These are phyloP conservation scores for Starmerella floris DNA, from an alignment of 805 yeast genomes.

Conservation along the genomic window DNA sequence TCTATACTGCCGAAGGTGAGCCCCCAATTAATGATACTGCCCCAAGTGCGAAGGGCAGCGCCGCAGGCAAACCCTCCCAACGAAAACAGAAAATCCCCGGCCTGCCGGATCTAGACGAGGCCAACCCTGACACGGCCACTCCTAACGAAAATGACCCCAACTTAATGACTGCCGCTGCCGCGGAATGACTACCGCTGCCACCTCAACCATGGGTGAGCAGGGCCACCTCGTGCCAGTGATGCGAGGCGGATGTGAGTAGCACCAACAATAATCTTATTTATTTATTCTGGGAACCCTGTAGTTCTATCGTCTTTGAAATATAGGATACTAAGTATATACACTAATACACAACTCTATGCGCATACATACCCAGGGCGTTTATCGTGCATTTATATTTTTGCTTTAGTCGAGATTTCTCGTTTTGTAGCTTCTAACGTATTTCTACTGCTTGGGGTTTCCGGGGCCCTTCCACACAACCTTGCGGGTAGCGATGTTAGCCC, in stretches of 20 bases:
- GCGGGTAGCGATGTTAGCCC: constrained; percentile 93
- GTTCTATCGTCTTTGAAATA: too few relatives aligned
- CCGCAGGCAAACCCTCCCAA: neutral
- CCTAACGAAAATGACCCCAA: neutral
- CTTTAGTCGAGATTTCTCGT: neutral
- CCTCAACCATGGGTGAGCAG: neutral
- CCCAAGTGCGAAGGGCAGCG: neutral
- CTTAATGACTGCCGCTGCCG: too few relatives aligned
- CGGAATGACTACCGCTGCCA: neutral
- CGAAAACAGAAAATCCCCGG: too few relatives aligned
- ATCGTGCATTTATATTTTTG: neutral
- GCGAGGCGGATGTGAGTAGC: too few relatives aligned
- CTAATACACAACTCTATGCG: neutral
- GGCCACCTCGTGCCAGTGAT: too few relatives aligned
- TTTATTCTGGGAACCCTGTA: too few relatives aligned
- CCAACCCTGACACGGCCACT: neutral
- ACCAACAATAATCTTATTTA: too few relatives aligned
- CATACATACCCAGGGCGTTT: neutral
- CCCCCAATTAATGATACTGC: neutral
- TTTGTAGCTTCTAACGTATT: neutral
- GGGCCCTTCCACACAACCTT: constrained; percentile 50
- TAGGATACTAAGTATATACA: neutral
- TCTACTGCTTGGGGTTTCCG: constrained; percentile 19
- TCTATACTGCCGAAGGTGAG: neutral
- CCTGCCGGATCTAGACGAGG: neutral